Conservation (phyloP, 805 yeast genomes). For the Spathaspora sp. region DNA sequence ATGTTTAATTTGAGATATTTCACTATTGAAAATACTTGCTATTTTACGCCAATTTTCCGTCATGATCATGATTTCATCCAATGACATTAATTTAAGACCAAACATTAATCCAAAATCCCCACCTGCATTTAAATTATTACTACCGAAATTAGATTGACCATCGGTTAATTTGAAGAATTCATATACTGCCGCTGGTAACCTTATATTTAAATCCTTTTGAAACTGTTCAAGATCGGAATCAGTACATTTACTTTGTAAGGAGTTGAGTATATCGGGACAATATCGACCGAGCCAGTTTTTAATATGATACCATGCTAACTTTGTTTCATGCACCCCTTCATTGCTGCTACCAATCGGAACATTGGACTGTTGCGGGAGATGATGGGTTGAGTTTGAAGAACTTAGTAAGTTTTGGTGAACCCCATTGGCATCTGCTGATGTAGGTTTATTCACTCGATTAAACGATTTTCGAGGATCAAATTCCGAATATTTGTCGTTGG, state of each 20-base stretch:
- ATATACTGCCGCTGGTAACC: slow-evolving; percentile 76
- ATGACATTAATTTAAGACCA: slow-evolving; percentile 74
- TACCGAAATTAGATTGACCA: slow-evolving; percentile 73
- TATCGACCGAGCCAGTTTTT: slow-evolving; percentile 77
- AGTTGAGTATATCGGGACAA: slow-evolving; percentile 77
- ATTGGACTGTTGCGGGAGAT: slow-evolving; percentile 19
- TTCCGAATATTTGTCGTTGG: slow-evolving; percentile 70
- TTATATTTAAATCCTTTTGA: slow-evolving; percentile 73
- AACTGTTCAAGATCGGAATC: slow-evolving; percentile 75
- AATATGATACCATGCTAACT: slow-evolving; percentile 85
- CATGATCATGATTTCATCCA: slow-evolving; percentile 78
- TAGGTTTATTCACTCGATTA: slow-evolving; percentile 41
- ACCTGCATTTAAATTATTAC: slow-evolving; percentile 59
- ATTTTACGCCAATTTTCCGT: slow-evolving; percentile 84
- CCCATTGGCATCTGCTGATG: slow-evolving; percentile 19
- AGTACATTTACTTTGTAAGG: slow-evolving; percentile 77
- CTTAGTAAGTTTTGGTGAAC: slow-evolving; percentile 17
- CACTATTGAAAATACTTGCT: slow-evolving; percentile 37
- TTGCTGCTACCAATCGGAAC: slow-evolving; percentile 12
- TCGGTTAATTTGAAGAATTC: slow-evolving; percentile 82
- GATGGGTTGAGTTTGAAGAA: slow-evolving; percentile 23
- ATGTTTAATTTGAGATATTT: slow-evolving; percentile 18
- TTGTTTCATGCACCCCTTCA: slow-evolving; percentile 71
- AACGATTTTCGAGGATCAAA: slow-evolving; percentile 49
- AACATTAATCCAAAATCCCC: slow-evolving; percentile 75